Evolutionary conservation across 768 basidiomycete species (phyloP), one percentile per base, ranked within the genome.

Genomic region (Podaxis rugospora): DNA sequence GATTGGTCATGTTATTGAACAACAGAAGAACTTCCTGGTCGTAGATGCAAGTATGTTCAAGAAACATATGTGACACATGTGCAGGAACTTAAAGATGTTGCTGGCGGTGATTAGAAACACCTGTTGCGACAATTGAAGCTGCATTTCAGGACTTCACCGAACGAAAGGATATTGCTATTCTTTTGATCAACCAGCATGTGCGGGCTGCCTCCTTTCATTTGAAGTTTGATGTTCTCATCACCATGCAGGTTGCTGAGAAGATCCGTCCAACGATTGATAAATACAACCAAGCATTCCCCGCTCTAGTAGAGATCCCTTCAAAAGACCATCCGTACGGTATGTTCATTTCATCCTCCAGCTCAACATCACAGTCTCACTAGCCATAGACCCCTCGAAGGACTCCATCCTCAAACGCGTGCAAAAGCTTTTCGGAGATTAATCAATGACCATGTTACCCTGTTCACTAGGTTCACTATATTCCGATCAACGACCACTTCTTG

Each of bases 121-220:
- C 93, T 70, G 83, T 92, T 49, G 88, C 92, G 3, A 84, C 86
- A 4, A 95, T 99, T 66, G 97, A 99, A 73, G 82, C 87, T 25
- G 84, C 92, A 5, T 99, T 99, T 73, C 87, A 94, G 69, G 95
- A 97, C 62, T 98, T 91, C 75, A 98, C 95, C 1, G 87, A 93
- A 72, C 86, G 97, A 62, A 90, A 89, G 70, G 97, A 99, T 69
- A 88, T 98, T 56, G 97, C 95, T 47, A 98, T 99, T 66, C 77
- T 99, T 13, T 80, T 99, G 67, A 98, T 99, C 69, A 99, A 98
- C 80, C 97, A 99, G 74, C 95, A 99, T 81, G 96, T 95, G 64
- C 67, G 90, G 76, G 23, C 37, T 52, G 40, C 55, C 55, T 63
- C 47, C 28, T 27, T 51, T 46, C 39, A n/a, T 11, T 36, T 63